phyloP scores from a whole-genome alignment of 176 grass and related monocot genomes.

The Oryza meridionalis region DNA sequence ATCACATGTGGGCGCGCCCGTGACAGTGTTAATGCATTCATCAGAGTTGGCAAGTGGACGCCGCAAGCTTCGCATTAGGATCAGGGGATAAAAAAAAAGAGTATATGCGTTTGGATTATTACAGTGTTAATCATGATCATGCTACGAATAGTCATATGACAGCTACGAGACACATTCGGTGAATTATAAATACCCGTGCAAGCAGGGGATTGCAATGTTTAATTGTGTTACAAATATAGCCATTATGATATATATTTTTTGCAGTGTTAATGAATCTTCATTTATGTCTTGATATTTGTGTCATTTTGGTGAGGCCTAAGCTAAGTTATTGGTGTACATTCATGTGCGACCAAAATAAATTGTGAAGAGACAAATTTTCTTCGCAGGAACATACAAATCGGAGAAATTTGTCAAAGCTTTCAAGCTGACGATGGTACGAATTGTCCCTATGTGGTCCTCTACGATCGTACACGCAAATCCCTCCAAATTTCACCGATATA shows the following conservation, averaged over 20 bases:
- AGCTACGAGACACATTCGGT: neutral
- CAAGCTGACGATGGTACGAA: neutral
- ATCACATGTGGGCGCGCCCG: constrained; percentile 1
- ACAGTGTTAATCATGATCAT: neutral
- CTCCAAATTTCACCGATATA: neutral
- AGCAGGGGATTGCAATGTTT: too few species aligned
- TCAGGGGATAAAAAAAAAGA: neutral
- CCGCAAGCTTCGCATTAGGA: neutral
- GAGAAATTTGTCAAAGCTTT: neutral
- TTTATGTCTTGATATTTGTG: too few species aligned
- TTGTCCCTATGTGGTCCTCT: neutral
- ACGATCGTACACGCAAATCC: neutral
- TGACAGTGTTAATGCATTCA: neutral
- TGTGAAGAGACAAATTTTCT: neutral
- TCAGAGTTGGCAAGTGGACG: constrained; percentile 18
- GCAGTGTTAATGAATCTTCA: too few species aligned
- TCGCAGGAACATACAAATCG: neutral
- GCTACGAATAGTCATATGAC: neutral
- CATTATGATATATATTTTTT: too few species aligned
- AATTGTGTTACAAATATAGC: too few species aligned
- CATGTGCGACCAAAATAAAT: neutral
- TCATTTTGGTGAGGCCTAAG: too few species aligned
- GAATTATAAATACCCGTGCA: neutral
- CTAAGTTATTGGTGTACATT: neutral
- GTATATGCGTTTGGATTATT: too few species aligned